These are phyloP conservation scores for Castanea crenata DNA, from an alignment of 306 rosid genomes.

Conservation along the genomic window DNA sequence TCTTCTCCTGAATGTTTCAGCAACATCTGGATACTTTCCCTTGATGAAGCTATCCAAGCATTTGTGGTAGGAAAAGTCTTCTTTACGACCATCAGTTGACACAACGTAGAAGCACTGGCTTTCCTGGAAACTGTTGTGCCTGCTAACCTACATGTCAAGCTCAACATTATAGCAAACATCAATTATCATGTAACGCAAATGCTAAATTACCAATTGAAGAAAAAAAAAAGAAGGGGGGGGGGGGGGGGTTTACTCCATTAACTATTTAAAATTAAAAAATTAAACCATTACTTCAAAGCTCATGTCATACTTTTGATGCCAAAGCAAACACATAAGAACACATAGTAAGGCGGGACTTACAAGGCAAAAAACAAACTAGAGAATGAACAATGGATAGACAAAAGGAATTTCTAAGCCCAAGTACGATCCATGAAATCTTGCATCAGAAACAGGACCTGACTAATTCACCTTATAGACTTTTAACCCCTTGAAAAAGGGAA, in stretches of 20 bases:
- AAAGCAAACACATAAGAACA: too few species aligned
- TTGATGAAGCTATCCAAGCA: conserved; percentile 58
- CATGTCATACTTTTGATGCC: too few species aligned
- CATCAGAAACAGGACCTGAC: too few species aligned
- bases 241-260: too few species aligned
- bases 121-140: conserved; percentile 62
- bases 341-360: background rate
- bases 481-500: too few species aligned
- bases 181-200: background rate
- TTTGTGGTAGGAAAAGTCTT: conserved; percentile 70
- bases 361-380: background rate
- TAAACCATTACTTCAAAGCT: too few species aligned
- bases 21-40: conserved; percentile 59
- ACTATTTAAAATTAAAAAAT: too few species aligned
- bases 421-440: too few species aligned
- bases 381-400: too few species aligned
- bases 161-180: background rate
- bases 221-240: background rate
- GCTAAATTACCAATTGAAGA: too few species aligned
- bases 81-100: conserved; percentile 58
- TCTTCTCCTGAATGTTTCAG: conserved; percentile 50
- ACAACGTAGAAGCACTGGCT: conserved; percentile 78
- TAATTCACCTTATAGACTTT: too few species aligned
- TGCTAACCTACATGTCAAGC: conserved; percentile 57
- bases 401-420: too few species aligned